Percentiles rank a stretch among this genome's conserved stretches.
Evolutionary conservation across 192 early-diverging fungal species (phyloP).

Genomic region (Backusella parvicylindrica): DNA sequence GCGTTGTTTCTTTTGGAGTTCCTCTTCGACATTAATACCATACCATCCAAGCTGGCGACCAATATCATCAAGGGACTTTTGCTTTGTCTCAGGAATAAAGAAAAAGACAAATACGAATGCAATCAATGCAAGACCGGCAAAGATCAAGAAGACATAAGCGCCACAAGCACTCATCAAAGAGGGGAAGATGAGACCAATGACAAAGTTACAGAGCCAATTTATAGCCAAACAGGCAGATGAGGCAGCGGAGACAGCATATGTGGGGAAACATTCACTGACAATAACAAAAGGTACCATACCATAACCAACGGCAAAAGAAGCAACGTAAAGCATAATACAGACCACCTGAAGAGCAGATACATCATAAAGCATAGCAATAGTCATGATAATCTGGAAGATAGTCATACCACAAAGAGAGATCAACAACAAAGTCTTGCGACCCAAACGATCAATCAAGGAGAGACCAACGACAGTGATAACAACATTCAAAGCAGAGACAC

Average conservation of each 20-base stretch:
- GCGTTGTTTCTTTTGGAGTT: too few species aligned
- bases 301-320: conserved; percentile 53
- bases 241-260: conserved; percentile 47
- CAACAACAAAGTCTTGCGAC: conserved; percentile 59
- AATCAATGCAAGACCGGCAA: conserved; percentile 40
- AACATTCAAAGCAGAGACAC: conserved; percentile 56
- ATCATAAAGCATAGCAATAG: conserved; percentile 23
- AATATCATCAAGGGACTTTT: conserved; percentile 59
- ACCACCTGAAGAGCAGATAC: conserved; percentile 25
- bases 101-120: conserved; percentile 38
- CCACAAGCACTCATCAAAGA: conserved; percentile 36
- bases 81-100: conserved; percentile 54
- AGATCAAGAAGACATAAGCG: conserved; percentile 51
- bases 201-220: conserved; percentile 50
- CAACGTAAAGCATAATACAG: conserved; percentile 50
- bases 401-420: conserved; percentile 60
- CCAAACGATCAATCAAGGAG: conserved; percentile 50
- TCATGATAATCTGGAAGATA: conserved; percentile 49
- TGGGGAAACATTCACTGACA: conserved; percentile 51
- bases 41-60: conserved; percentile 34
- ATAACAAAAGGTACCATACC: conserved; percentile 58
- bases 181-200: conserved; percentile 57
- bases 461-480: conserved; percentile 53
- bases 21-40: conserved; percentile 4
- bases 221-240: conserved; percentile 41